A percentile compares a stretch with the other conserved stretches of the same genome.
Conservation (phyloP, 2,329 filamentous ascomycete genomes). For the Metarhizium rileyi region DNA sequence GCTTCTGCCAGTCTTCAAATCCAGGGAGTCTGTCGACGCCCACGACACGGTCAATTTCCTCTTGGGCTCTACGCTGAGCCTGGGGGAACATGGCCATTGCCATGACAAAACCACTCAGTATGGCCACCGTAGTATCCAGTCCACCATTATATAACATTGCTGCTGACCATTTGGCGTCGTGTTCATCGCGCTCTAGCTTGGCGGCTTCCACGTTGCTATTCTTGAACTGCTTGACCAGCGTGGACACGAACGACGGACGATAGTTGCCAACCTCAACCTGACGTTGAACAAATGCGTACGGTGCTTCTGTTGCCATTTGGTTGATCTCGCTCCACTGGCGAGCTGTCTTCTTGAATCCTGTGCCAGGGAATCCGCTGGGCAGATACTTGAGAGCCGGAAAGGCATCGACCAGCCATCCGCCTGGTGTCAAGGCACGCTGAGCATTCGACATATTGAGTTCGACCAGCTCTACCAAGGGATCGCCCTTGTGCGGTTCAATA, state of each 20-base stretch:
- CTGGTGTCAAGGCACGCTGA: slow-evolving; percentile 17
- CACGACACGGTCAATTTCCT: slow-evolving; percentile 32
- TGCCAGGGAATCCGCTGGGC: slow-evolving; percentile 20
- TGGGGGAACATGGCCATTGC: slow-evolving; percentile 34
- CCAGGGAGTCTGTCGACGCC: slow-evolving; percentile 30
- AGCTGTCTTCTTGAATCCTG: slow-evolving; percentile 20
- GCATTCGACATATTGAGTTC: slow-evolving; percentile 21
- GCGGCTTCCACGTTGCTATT: not conserved
- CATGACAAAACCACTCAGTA: slow-evolving; percentile 24
- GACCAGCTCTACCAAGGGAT: slow-evolving; percentile 20
- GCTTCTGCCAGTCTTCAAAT: slow-evolving; percentile 28
- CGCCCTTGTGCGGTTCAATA: slow-evolving; percentile 18
- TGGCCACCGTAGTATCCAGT: not conserved
- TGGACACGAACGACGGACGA: slow-evolving; percentile 17
- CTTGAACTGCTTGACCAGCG: slow-evolving; percentile 1
- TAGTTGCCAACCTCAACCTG: slow-evolving; percentile 14
- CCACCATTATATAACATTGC: slow-evolving; percentile 8
- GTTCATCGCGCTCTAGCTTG: not conserved
- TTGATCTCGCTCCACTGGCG: slow-evolving; percentile 15
- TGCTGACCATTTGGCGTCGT: not conserved
- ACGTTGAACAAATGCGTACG: slow-evolving; percentile 19
- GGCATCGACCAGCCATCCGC: slow-evolving; percentile 22
- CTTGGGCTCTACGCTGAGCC: slow-evolving; percentile 30
- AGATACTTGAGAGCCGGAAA: slow-evolving; percentile 20
- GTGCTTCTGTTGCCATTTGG: slow-evolving; percentile 12